Evolutionary conservation across 2,329 filamentous ascomycete genomes (phyloP).

Genomic region (Talaromyces sp.): DNA sequence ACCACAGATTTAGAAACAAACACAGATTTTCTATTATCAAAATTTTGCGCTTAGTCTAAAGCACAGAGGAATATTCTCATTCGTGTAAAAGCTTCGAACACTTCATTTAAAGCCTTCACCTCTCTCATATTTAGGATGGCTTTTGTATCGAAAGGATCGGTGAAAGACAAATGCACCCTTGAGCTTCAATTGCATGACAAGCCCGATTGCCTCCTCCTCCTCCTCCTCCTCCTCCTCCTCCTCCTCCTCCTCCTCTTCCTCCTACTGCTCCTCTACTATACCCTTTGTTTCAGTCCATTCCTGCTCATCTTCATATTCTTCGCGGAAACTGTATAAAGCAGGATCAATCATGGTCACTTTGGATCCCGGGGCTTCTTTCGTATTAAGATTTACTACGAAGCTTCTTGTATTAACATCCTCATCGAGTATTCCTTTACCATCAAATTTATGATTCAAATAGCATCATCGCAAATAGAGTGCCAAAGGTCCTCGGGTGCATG

Average conservation of each 20-base stretch:
- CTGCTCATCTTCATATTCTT: slow-evolving; percentile 5
- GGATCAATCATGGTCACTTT: slow-evolving; percentile 12
- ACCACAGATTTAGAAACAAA: no score
- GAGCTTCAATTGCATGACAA: slow-evolving; percentile 19
- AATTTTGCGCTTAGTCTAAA: no score
- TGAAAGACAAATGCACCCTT: slow-evolving; percentile 20
- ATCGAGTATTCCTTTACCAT: slow-evolving; percentile 20
- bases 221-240: no score
- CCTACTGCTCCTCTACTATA: no score
- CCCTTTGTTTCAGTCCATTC: slow-evolving; percentile 4
- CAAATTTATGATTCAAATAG: slow-evolving; percentile 18
- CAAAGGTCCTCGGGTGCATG: slow-evolving; percentile 12
- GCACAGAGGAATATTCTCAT: no score
- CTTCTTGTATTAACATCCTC: slow-evolving; percentile 24
- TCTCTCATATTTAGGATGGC: no score
- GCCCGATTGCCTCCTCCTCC: slow-evolving; percentile 23
- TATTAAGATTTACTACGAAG: slow-evolving; percentile 7
- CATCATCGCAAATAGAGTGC: slow-evolving; percentile 25
- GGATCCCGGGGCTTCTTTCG: neutral
- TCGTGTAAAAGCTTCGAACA: no score
- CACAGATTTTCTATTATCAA: no score
- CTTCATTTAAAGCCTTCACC: no score
- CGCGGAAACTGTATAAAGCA: slow-evolving; percentile 9
- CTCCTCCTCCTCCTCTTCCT: slow-evolving; percentile 10
- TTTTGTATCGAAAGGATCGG: slow-evolving; percentile 15